phyloP scores from a whole-genome alignment of 192 early-diverging fungal genomes.

The Pilaira anomala region DNA sequence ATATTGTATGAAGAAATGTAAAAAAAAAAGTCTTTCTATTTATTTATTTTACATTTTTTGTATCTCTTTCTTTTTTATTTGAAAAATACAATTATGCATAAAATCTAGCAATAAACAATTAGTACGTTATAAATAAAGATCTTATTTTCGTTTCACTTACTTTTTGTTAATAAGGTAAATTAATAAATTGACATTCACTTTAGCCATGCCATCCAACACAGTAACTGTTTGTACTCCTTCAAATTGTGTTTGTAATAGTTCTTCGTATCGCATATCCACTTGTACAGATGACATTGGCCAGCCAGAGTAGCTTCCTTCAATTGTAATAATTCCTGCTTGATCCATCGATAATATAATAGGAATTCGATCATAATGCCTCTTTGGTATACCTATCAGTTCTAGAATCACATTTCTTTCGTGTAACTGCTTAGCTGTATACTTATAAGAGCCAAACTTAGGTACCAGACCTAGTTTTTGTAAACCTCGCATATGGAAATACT shows the following conservation, averaged over 20 bases:
- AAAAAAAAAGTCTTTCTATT: too few species aligned
- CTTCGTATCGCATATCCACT: slow-evolving; percentile 89
- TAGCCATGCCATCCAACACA: slow-evolving; percentile 84
- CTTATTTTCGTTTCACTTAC: slow-evolving; percentile 41
- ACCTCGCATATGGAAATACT: slow-evolving; percentile 92
- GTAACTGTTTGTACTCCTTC: slow-evolving; percentile 88
- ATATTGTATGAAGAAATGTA: too few species aligned
- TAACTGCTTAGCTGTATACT: slow-evolving; percentile 94
- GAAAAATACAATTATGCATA: slow-evolving; percentile 14
- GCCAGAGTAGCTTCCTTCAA: slow-evolving; percentile 82
- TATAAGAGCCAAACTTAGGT: slow-evolving; percentile 96
- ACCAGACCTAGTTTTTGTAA: slow-evolving; percentile 83
- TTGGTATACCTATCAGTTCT: slow-evolving; percentile 75
- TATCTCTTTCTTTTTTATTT: background rate
- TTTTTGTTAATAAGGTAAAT: slow-evolving; percentile 98
- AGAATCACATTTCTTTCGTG: slow-evolving; percentile 91
- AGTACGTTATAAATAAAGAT: slow-evolving; percentile 2
- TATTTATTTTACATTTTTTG: too few species aligned
- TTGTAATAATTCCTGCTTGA: slow-evolving; percentile 84
- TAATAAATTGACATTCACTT: slow-evolving; percentile 94
- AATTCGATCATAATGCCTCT: slow-evolving; percentile 85
- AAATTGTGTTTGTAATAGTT: slow-evolving; percentile 92
- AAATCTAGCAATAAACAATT: slow-evolving; percentile 20
- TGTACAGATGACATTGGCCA: slow-evolving; percentile 60
- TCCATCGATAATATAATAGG: slow-evolving; percentile 90